Base-by-base conservation (phyloP, 495 filamentous ascomycete species). In the Annulohypoxylon bovei region DNA sequence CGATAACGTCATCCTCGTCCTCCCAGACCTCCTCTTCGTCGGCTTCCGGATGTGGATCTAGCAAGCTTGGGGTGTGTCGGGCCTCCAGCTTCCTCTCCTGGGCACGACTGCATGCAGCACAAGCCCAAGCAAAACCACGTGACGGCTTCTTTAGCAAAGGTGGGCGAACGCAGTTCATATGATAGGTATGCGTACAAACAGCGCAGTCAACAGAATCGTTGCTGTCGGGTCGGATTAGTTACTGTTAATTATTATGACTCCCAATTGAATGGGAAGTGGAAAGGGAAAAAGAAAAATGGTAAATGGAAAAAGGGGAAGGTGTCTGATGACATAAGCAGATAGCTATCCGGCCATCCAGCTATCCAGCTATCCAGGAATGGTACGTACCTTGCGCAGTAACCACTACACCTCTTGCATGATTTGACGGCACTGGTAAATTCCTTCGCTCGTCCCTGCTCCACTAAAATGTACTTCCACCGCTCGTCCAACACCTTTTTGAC, bases 401-500 rank as follows among this genome's bases (percentile, higher is more conserved):
- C 86, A 58, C 79, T 83, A 78, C 95, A 99, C 78, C 93, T 87
- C 83, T 97, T 97, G 87, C 95, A 99, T 44, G 90, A 89, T 81
- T 99, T 99, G 68, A 97, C 94, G 32, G 92, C 95, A 81, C 93
- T 95, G 27, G 95, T 98, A 75, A 98, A 84, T 79, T 99, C 96
- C 81, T 98, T 98, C 59, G 91, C 90, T 49, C 93, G 91, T 52
- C 91, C 91, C 54, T 93, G 89, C 80, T 99, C 95, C 35, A 97
- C 93, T 55, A 98, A 84, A 68, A 99, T 91, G 79, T 90, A 98
- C 76, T 91, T 93, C 95, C 95, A 99, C 56, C 93, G 88, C 77
- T 97, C 93, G 79, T 98, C 91, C 40, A 99, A 85, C 55, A 97
- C 94, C 78, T 91, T 95, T 76, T 97, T 97, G 73, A 99, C 94